A percentile compares a stretch with the other conserved stretches of the same genome.
Evolutionary conservation across 106 monocot genomes (phyloP).

Genomic region (Apostasia ramifera): DNA sequence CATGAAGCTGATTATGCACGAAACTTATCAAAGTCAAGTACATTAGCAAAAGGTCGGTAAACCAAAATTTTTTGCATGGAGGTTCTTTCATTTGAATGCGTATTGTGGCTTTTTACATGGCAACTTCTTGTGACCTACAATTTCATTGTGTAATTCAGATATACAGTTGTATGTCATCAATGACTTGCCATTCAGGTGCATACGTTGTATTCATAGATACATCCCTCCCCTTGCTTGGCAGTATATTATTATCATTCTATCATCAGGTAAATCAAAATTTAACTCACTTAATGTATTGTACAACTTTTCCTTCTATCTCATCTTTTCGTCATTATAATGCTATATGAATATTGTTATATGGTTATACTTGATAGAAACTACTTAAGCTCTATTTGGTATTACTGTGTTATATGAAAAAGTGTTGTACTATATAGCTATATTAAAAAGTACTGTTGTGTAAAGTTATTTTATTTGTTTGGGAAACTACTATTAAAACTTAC

Average conservation of each 20-base stretch:
- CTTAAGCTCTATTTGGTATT: too few relatives aligned
- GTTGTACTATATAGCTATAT: too few relatives aligned
- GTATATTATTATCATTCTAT: conserved; percentile 83
- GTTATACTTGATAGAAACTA: too few relatives aligned
- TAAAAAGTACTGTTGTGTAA: too few relatives aligned
- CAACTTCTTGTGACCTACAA: background rate
- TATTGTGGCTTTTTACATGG: background rate
- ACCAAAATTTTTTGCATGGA: background rate
- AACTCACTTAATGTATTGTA: background rate
- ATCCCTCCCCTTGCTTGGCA: conserved; percentile 78
- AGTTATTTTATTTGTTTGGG: too few relatives aligned
- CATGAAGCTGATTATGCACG: conserved; percentile 41
- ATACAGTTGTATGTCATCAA: conserved; percentile 70
- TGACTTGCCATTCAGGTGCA: conserved; percentile 50
- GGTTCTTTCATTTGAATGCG: background rate
- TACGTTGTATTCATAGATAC: conserved; percentile 76
- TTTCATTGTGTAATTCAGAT: conserved; percentile 38
- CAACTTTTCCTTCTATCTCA: background rate
- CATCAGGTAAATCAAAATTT: conserved; percentile 50
- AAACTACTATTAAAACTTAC: too few relatives aligned
- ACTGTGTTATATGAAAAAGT: too few relatives aligned
- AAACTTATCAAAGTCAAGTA: conserved; percentile 15
- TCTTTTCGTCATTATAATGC: too few relatives aligned
- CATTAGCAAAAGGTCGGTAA: conserved; percentile 54
- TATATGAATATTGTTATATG: too few relatives aligned